A percentile compares a stretch with the other conserved stretches of the same genome.
Conservation (phyloP, 441 rosid species). For the Aleurites moluccanus region DNA sequence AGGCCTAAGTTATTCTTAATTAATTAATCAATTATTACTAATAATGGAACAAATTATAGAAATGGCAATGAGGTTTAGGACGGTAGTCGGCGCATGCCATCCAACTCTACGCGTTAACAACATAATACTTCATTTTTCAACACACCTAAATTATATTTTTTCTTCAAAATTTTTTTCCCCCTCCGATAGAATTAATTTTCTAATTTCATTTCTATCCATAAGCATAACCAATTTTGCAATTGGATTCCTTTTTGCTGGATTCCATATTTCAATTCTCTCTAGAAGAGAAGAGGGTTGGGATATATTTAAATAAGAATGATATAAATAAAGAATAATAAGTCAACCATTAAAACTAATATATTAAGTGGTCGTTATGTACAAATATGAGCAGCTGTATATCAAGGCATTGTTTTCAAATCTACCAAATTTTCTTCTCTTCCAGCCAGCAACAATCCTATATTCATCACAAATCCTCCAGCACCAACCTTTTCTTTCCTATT, state of each 20-base stretch:
- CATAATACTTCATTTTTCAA: too few species aligned
- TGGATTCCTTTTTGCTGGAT: not conserved
- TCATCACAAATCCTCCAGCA: constrained; percentile 23
- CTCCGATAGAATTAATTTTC: too few species aligned
- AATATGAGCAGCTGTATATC: constrained; percentile 18
- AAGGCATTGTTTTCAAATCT: constrained; percentile 22
- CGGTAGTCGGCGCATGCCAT: constrained; percentile 21
- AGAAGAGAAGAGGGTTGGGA: not conserved
- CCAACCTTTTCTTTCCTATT: not conserved
- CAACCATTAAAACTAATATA: constrained; percentile 41
- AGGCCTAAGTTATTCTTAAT: too few species aligned
- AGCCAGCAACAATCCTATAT: constrained; percentile 22
- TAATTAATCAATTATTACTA: too few species aligned
- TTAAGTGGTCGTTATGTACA: constrained; percentile 38
- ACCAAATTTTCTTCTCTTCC: constrained; percentile 31
- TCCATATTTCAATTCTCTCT: not conserved
- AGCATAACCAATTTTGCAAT: not conserved
- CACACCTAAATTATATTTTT: too few species aligned
- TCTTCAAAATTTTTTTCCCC: too few species aligned
- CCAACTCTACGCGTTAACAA: too few species aligned
- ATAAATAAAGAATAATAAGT: constrained; percentile 32
- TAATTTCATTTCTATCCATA: too few species aligned
- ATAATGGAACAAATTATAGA: too few species aligned
- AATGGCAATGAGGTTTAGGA: not conserved
- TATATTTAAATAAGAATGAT: not conserved